Evolutionary conservation across 345 rosid species (phyloP), one percentile per base, ranked within the genome.

Genomic region (Populus alba): DNA sequence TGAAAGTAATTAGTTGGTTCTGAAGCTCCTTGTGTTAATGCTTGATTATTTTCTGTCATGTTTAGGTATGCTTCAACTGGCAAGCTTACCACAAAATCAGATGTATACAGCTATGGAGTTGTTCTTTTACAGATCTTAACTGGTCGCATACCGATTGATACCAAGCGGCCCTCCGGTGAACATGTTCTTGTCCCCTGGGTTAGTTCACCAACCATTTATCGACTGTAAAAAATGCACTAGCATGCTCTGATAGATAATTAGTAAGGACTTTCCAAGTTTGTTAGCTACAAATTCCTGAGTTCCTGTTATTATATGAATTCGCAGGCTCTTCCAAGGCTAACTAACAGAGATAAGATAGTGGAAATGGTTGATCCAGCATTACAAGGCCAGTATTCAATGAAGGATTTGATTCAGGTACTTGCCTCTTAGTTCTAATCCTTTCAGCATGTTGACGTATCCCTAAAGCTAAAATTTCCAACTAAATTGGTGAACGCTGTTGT

Each of bases 131-230:
- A 95, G 85, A 91, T 95, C 66, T 80, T 95, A 82, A 95, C 98
- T 5, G 98, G 98, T 47, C 91, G 97, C 2, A 86, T 66, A 66
- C 98, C 97, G 0, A 80, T 95, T 6, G 97, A 95, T 66, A 87
- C 85, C 68, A 86, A 72, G 62, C 87, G 95, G 70, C 91, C 97
- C 11, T 78, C 87, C 0, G 97, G 97, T 59, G 95, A 93, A 85
- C 93, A 95, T 81, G 91, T 90, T 27, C 97, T 95, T 74, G 92
- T 95, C 53, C 86, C 97, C 43, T 93, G 97, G 98, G 98, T 95
- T 61, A 75, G 92, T 83, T 45, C n/a, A 68, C 68, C 66, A 81
- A 62, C n/a, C 57, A 16, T 43, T 62, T 61, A 23, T 70, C 20
- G 35, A 31, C n/a, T 35, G 7, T 73, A 23, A 61, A 20, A 43